phyloP scores from a whole-genome alignment of 495 filamentous ascomycete genomes.

The Trypethelium eluteriae region DNA sequence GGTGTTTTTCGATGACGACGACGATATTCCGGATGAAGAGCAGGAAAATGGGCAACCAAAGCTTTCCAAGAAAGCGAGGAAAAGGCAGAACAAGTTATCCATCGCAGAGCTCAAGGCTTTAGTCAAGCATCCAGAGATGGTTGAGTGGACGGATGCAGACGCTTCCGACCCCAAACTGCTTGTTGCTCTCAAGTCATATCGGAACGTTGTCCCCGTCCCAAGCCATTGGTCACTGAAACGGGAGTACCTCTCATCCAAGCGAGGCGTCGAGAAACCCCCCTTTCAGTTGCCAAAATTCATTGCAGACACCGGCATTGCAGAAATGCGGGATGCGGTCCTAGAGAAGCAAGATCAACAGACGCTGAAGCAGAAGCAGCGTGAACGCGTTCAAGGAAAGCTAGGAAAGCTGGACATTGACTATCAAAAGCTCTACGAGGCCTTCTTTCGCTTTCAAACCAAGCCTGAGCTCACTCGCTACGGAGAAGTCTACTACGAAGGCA shows the following conservation, averaged over 20 bases:
- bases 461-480: constrained; percentile 89
- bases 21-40: constrained; percentile 78
- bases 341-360: constrained; percentile 89
- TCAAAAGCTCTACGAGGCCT: constrained; percentile 93
- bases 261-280: constrained; percentile 88
- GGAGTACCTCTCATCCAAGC: constrained; percentile 91
- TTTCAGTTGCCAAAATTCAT: constrained; percentile 96
- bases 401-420: constrained; percentile 97
- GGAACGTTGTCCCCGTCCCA: constrained; percentile 93
- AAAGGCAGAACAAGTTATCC: constrained; percentile 82
- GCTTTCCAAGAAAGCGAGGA: constrained; percentile 87
- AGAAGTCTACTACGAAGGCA: constrained; percentile 97
- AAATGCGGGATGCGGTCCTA: constrained; percentile 93
- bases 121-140: constrained; percentile 83
- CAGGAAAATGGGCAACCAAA: constrained; percentile 65
- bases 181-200: constrained; percentile 87
- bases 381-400: constrained; percentile 92
- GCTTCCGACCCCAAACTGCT: constrained; percentile 82
- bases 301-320: constrained; percentile 90
- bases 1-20: constrained; percentile 79
- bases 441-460: constrained; percentile 95
- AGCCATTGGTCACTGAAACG: constrained; percentile 90
- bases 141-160: constrained; percentile 97
- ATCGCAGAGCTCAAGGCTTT: constrained; percentile 91
- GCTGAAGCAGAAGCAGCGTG: constrained; percentile 90